phyloP scores from a whole-genome alignment of 202 grass and related monocot species.

The Schoenoplectus tabernaemontani region DNA sequence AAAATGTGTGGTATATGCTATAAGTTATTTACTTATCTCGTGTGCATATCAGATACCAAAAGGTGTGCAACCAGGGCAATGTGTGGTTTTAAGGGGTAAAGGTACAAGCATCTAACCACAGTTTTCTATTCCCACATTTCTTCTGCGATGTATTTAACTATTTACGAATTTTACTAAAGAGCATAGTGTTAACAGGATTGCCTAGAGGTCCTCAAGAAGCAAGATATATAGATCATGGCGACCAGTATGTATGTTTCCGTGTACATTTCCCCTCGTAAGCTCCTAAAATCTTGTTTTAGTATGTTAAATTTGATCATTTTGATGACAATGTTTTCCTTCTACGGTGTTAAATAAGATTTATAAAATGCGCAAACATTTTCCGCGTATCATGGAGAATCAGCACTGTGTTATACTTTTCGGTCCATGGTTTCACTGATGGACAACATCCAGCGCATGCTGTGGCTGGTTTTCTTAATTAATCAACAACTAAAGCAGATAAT shows the following conservation, averaged over 20 bases:
- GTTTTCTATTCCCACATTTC: background rate
- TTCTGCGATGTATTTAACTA: constrained; percentile 4
- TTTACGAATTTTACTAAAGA: constrained; percentile 26
- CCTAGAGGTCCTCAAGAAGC: constrained; percentile 37
- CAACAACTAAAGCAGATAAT: no score
- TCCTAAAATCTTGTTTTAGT: constrained; percentile 14
- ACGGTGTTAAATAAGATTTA: background rate
- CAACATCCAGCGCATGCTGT: background rate
- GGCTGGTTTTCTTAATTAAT: background rate
- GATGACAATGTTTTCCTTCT: background rate
- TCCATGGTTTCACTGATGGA: background rate
- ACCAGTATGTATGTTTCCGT: constrained; percentile 82
- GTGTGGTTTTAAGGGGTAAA: constrained; percentile 80
- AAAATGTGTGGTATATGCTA: no score
- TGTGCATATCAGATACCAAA: constrained; percentile 68
- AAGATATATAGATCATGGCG: constrained; percentile 49
- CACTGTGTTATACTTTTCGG: background rate
- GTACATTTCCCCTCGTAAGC: constrained; percentile 94
- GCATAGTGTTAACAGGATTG: constrained; percentile 61
- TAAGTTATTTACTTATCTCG: background rate
- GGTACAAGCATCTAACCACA: constrained; percentile 33
- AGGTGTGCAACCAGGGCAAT: no score
- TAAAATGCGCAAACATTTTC: background rate
- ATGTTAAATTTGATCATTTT: background rate
- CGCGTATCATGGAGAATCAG: background rate